These are phyloP conservation scores for Exutisphaerella laricina DNA, from an alignment of 2,329 filamentous ascomycete genomes.

Conservation along the genomic window DNA sequence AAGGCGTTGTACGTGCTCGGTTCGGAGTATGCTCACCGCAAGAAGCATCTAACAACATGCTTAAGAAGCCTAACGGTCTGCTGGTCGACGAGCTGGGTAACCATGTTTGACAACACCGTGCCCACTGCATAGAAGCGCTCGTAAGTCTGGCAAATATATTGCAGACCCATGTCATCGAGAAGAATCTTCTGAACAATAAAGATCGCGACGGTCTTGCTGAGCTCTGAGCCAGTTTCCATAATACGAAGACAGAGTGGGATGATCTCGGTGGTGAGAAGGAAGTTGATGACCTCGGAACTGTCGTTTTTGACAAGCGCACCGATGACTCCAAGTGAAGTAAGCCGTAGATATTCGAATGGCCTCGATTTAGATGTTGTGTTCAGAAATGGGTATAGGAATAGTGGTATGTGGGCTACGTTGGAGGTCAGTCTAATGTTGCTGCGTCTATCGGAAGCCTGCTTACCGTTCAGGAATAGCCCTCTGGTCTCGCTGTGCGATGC, in stretches of 20 bases:
- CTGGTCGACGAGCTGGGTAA: conserved; percentile 92
- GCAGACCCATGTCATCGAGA: conserved; percentile 90
- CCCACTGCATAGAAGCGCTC: conserved; percentile 98
- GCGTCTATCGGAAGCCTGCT: conserved; percentile 21
- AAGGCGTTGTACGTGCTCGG: background rate
- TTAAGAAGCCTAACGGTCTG: conserved; percentile 94
- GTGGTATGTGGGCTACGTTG: conserved; percentile 77
- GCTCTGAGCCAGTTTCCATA: conserved; percentile 97
- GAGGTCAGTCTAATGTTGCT: conserved; percentile 10
- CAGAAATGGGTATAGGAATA: conserved; percentile 96
- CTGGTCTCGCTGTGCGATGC: conserved; percentile 96
- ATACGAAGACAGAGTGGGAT: conserved; percentile 96
- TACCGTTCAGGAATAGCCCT: conserved; percentile 88
- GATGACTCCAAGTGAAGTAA: conserved; percentile 94
- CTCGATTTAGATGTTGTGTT: conserved; percentile 98
- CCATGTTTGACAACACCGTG: conserved; percentile 97
- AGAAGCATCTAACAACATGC: conserved; percentile 94
- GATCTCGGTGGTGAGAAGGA: conserved; percentile 95
- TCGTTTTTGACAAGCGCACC: conserved; percentile 98
- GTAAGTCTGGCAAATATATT: conserved; percentile 98
- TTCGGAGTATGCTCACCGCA: conserved; percentile 59
- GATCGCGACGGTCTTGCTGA: conserved; percentile 98
- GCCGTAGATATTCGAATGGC: conserved; percentile 92
- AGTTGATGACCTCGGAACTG: conserved; percentile 97
- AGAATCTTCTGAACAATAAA: conserved; percentile 99